These are phyloP conservation scores for Scenedesmus sp. DNA, from an alignment of 163 green algal genomes.

Conservation along the genomic window DNA sequence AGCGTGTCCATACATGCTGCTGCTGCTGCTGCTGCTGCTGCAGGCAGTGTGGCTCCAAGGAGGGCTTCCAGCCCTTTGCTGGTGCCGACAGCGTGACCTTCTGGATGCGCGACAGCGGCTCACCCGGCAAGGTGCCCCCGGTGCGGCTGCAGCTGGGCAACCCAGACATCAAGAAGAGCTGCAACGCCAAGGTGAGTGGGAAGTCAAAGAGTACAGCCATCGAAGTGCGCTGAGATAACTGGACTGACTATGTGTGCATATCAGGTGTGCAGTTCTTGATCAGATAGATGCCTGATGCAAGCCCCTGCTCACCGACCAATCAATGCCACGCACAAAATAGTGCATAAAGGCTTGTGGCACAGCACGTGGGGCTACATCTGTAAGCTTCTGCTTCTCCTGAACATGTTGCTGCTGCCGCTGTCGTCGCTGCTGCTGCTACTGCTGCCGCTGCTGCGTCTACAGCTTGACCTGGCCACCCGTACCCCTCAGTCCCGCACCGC, in stretches of 20 bases:
- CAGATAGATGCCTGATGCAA: neutral
- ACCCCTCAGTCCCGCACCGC: neutral
- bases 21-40: neutral
- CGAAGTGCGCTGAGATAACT: no score
- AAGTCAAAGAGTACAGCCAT: neutral
- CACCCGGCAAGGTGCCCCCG: neutral
- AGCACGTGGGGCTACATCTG: no score
- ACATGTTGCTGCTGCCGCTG: neutral
- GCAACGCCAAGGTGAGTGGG: slow-evolving; percentile 23
- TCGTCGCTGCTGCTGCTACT: neutral
- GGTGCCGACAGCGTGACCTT: slow-evolving; percentile 26
- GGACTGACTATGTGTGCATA: neutral
- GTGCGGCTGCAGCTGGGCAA: slow-evolving; percentile 36
- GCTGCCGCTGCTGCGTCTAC: neutral
- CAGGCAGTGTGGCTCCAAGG: slow-evolving; percentile 30
- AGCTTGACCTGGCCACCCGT: slow-evolving; percentile 24
- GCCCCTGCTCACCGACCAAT: no score
- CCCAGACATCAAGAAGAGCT: slow-evolving; percentile 30
- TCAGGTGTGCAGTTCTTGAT: neutral
- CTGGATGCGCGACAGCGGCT: slow-evolving; percentile 24
- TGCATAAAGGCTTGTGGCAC: no score
- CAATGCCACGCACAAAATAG: no score
- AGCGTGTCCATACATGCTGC: no score
- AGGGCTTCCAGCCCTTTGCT: slow-evolving; percentile 45
- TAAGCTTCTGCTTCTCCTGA: neutral